Percentiles rank a stretch among this genome's conserved stretches.
These are phyloP conservation scores for Halteria grandinella DNA, from an alignment of 73 alveolate species.

Conservation along the genomic window DNA sequence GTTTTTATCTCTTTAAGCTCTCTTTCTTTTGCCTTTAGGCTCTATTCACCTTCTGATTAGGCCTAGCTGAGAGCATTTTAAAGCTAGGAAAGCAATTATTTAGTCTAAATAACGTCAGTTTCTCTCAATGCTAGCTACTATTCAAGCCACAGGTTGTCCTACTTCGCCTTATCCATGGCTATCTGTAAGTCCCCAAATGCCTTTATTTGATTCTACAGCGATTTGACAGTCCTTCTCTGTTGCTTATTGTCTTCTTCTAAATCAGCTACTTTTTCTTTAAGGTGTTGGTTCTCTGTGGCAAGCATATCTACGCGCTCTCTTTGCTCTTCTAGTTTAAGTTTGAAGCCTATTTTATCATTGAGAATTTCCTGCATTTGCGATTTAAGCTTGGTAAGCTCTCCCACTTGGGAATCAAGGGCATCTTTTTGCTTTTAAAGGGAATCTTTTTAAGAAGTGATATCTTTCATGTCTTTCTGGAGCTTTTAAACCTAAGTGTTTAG, in stretches of 20 bases:
- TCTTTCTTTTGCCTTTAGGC: too few species aligned
- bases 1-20: too few species aligned
- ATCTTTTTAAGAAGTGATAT: conserved; percentile 5
- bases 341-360: conserved; percentile 2
- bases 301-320: conserved; percentile 26
- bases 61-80: too few species aligned
- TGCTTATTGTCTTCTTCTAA: conserved; percentile 24
- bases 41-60: too few species aligned
- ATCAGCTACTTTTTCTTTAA: background rate
- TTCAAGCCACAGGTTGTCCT: background rate
- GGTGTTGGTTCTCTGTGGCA: conserved; percentile 2
- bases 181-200: conserved; percentile 8
- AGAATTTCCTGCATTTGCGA: background rate
- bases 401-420: background rate
- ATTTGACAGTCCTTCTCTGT: background rate
- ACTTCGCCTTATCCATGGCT: background rate
- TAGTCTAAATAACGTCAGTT: too few species aligned
- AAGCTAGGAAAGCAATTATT: too few species aligned
- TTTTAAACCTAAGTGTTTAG: conserved; percentile 19
- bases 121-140: background rate
- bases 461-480: conserved; percentile 37
- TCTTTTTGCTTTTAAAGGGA: background rate
- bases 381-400: conserved; percentile 27
- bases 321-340: conserved; percentile 20
- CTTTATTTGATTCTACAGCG: conserved; percentile 8